A percentile compares a stretch with the other conserved stretches of the same genome.
These are phyloP conservation scores for Adansonia rubrostipa DNA, from an alignment of 441 rosid species.

Conservation along the genomic window DNA sequence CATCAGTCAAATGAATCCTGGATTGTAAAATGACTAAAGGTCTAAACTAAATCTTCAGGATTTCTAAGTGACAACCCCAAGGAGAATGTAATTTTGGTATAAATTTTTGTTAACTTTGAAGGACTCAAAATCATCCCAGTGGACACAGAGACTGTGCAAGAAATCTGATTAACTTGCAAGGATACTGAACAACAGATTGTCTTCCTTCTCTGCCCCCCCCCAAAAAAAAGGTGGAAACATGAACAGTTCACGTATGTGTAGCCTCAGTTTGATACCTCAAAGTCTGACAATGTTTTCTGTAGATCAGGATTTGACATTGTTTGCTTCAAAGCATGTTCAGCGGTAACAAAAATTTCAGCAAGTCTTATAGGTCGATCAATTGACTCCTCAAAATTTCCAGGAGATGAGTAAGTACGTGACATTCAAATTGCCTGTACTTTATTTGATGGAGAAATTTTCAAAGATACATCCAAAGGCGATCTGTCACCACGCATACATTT, in stretches of 20 bases:
- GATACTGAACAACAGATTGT: constrained; percentile 16
- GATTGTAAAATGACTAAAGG: background rate
- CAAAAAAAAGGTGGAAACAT: background rate
- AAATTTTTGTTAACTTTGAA: background rate
- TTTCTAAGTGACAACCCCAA: background rate
- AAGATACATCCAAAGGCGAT: constrained; percentile 69
- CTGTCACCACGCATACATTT: constrained; percentile 60
- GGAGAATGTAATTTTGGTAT: no score
- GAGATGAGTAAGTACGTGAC: constrained; percentile 84
- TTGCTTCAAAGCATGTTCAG: constrained; percentile 77
- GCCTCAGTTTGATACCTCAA: constrained; percentile 61
- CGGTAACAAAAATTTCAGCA: constrained; percentile 95
- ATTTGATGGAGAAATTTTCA: constrained; percentile 50
- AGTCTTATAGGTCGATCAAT: constrained; percentile 95
- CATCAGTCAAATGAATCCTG: background rate
- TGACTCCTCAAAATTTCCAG: constrained; percentile 79
- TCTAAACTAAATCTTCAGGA: background rate
- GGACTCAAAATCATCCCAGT: background rate
- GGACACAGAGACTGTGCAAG: background rate
- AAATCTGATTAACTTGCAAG: constrained; percentile 12
- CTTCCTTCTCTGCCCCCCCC: background rate
- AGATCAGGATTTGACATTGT: constrained; percentile 80
- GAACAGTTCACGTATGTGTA: background rate
- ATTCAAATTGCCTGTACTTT: constrained; percentile 55
- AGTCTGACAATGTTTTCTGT: constrained; percentile 76